phyloP scores from a whole-genome alignment of 352 stramenopile genomes.

The Phytophthora europaea region DNA sequence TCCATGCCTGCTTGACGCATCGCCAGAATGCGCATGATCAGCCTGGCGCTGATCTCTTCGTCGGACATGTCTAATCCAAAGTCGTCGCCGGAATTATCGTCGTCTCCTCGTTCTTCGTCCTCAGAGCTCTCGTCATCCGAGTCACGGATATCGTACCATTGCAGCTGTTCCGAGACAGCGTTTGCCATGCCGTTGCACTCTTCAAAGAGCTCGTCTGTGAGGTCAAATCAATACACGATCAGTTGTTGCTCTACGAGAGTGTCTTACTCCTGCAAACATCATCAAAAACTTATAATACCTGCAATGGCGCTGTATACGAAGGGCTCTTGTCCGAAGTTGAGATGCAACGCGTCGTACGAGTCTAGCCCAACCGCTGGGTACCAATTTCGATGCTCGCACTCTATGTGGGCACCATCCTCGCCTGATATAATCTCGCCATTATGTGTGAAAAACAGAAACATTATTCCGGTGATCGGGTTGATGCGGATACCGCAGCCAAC shows the following conservation, averaged over 20 bases:
- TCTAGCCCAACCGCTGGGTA: slow-evolving; percentile 90
- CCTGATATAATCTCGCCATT: slow-evolving; percentile 68
- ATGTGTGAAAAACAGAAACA: slow-evolving; percentile 79
- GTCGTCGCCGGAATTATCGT: slow-evolving; percentile 18
- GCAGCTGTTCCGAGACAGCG: slow-evolving; percentile 44
- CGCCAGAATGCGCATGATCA: slow-evolving; percentile 42
- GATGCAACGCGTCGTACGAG: slow-evolving; percentile 76
- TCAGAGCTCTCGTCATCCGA: slow-evolving; percentile 42
- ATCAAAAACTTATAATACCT: slow-evolving; percentile 19
- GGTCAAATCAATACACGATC: neutral
- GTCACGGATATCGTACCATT: slow-evolving; percentile 72
- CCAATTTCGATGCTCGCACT: slow-evolving; percentile 64
- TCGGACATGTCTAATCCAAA: slow-evolving; percentile 37
- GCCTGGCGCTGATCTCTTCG: slow-evolving; percentile 35
- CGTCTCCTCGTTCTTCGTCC: slow-evolving; percentile 27
- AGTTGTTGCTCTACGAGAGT: neutral
- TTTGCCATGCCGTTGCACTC: slow-evolving; percentile 37
- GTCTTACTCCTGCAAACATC: neutral
- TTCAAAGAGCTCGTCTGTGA: slow-evolving; percentile 39
- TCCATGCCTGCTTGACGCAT: slow-evolving; percentile 40
- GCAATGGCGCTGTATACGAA: slow-evolving; percentile 49
- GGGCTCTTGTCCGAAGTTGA: slow-evolving; percentile 89
- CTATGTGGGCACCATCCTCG: slow-evolving; percentile 41
- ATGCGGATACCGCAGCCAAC: slow-evolving; percentile 51
- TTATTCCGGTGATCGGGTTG: slow-evolving; percentile 19